Percentiles rank a stretch among this genome's conserved stretches.
phyloP scores from a whole-genome alignment of 2,329 filamentous ascomycete genomes.

The Nothophoma quercina region DNA sequence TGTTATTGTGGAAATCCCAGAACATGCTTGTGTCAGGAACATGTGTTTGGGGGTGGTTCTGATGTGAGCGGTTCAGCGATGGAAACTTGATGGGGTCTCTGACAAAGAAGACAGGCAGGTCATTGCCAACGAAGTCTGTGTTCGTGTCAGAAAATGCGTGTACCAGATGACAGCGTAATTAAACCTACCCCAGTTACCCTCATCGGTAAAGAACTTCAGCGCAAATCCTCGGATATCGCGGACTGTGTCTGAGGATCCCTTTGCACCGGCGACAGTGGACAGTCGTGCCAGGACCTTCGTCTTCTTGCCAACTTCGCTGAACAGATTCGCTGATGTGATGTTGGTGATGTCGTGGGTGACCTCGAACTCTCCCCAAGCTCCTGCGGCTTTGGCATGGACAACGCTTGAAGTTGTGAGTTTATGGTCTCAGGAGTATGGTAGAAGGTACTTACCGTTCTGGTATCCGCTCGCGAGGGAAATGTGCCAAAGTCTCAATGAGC shows the following conservation, averaged over 20 bases:
- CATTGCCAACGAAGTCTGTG: slow-evolving; percentile 60
- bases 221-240: slow-evolving; percentile 60
- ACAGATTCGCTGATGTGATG: slow-evolving; percentile 63
- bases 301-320: slow-evolving; percentile 63
- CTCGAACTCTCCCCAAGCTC: slow-evolving; percentile 67
- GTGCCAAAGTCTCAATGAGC: slow-evolving; percentile 67
- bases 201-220: slow-evolving; percentile 61
- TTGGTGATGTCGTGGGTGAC: slow-evolving; percentile 66
- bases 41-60: slow-evolving; percentile 46
- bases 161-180: too few relatives aligned
- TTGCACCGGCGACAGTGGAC: slow-evolving; percentile 57
- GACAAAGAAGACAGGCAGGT: slow-evolving; percentile 55
- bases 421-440: background rate
- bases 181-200: slow-evolving; percentile 62
- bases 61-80: slow-evolving; percentile 48
- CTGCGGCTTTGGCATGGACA: slow-evolving; percentile 67
- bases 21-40: slow-evolving; percentile 49
- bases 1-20: slow-evolving; percentile 54
- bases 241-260: slow-evolving; percentile 57
- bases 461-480: slow-evolving; percentile 69
- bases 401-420: slow-evolving; percentile 41
- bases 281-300: slow-evolving; percentile 58
- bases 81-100: slow-evolving; percentile 56
- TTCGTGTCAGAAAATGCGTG: too few relatives aligned
- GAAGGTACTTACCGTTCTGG: slow-evolving; percentile 57